These are phyloP conservation scores for Herpetomonas samuelpessoai DNA, from an alignment of 208 protist species.

Conservation along the genomic window DNA sequence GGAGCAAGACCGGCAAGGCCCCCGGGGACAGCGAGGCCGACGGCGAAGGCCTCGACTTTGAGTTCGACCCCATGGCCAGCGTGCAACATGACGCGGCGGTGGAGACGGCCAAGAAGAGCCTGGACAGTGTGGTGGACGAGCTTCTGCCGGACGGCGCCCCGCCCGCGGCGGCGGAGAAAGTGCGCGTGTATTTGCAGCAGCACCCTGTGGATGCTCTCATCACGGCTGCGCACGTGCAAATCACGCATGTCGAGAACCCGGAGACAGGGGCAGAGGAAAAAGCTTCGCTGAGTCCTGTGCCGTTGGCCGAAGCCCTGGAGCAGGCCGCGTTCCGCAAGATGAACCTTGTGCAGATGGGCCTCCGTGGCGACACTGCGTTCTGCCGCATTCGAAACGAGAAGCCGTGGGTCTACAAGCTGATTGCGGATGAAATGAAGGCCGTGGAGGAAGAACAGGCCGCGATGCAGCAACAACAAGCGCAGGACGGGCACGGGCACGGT, in stretches of 20 bases:
- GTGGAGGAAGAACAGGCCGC: constrained; percentile 8
- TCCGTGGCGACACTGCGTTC: constrained; percentile 67
- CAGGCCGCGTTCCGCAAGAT: constrained; percentile 53
- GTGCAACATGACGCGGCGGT: constrained; percentile 77
- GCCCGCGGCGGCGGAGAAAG: constrained; percentile 40
- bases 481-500: constrained; percentile 7
- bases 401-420: constrained; percentile 50
- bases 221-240: constrained; percentile 50
- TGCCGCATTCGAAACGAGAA: constrained; percentile 75
- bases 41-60: constrained; percentile 34
- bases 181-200: constrained; percentile 58
- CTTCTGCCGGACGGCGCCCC: constrained; percentile 58
- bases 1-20: too few relatives aligned
- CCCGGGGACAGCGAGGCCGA: constrained; percentile 1
- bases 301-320: constrained; percentile 65
- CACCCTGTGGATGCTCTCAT: constrained; percentile 83
- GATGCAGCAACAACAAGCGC: constrained; percentile 8
- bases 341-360: constrained; percentile 86
- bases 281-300: constrained; percentile 59
- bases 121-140: constrained; percentile 50
- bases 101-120: constrained; percentile 51
- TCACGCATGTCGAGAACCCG: constrained; percentile 82
- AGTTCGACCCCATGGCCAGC: constrained; percentile 78
- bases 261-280: constrained; percentile 65
- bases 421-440: constrained; percentile 58